Evolutionary conservation across 441 rosid species (phyloP), one percentile per base, ranked within the genome.

Genomic region (Theobroma grandiflorum): DNA sequence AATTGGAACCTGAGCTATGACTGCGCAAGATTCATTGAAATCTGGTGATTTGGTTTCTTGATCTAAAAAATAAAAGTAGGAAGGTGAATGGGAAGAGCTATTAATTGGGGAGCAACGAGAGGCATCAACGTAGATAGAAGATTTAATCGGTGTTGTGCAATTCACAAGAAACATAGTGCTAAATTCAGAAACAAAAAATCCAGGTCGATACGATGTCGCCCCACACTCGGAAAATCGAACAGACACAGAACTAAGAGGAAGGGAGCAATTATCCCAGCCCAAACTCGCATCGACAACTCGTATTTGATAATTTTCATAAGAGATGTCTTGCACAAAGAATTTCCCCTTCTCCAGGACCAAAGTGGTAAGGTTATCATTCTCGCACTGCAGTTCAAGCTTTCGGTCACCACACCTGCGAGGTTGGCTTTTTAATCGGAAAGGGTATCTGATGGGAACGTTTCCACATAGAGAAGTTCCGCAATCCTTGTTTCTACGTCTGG

Each of bases 21-120:
- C 15, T 14, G 9, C 62, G 70, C 78, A 75, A 42, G 10, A 62
- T 65, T 8, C 16, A 18, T 4, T 45, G 45, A 75, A 62, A 45
- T 62, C 33, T 1, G n/a, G 18, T 0, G 63, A 31, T 4, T 2
- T 1, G 2, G 70, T 75, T 4, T 31, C 3, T 7, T 3, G 2
- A 31, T 61, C 40, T 18, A 75, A 31, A 47, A 62, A 45, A 33
- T 61, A 75, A 61, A 62, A 47, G 45, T 75, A 63, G 16, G 47
- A 6, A 75, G 50, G 3, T 38, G 52, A 37, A n/a, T 16, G 15
- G n/a, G 77, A 57, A 16, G 62, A 22, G 1, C 43, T 8, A 15
- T 61, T 61, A 26, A 26, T 26, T 26, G 31, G 31, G 58, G 58
- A 2, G 35, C 68, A 75, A 43, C 43, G 57, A 42, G 78, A 59